Evolutionary conservation across 2,329 filamentous ascomycete species (phyloP).

Genomic region (Orbilia ellipsospora): DNA sequence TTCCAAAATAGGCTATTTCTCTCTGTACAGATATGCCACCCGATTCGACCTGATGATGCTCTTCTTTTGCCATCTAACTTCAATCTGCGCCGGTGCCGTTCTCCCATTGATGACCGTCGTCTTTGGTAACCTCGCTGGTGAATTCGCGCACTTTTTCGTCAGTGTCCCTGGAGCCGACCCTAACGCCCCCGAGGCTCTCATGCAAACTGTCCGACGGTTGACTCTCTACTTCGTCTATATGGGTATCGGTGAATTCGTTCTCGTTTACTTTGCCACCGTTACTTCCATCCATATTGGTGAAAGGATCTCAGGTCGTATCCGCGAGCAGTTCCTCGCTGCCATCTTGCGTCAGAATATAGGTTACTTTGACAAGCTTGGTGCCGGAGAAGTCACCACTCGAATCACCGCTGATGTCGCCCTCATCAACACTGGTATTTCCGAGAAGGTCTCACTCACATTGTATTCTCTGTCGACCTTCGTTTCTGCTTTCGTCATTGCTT

Average conservation of each 20-base stretch:
- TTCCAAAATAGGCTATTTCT: conserved; percentile 72
- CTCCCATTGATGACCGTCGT: conserved; percentile 83
- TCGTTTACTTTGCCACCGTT: conserved; percentile 81
- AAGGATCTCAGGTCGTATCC: conserved; percentile 80
- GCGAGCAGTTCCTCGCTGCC: conserved; percentile 83
- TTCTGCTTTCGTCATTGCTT: conserved; percentile 89
- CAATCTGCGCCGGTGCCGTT: conserved; percentile 78
- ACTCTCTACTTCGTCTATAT: conserved; percentile 84
- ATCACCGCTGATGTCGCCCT: conserved; percentile 95
- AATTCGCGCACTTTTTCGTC: conserved; percentile 71
- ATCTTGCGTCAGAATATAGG: conserved; percentile 90
- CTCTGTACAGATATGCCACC: conserved; percentile 77
- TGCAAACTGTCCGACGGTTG: conserved; percentile 62
- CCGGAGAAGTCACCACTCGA: conserved; percentile 91
- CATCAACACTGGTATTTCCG: conserved; percentile 91
- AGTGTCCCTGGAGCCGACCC: conserved; percentile 17
- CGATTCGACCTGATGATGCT: conserved; percentile 74
- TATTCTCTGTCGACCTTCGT: conserved; percentile 83
- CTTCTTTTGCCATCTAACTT: conserved; percentile 70
- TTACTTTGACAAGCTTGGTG: conserved; percentile 91
- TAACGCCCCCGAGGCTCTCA: conserved; percentile 26
- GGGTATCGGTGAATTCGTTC: conserved; percentile 80
- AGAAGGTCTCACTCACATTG: conserved; percentile 84
- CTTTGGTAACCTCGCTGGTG: conserved; percentile 79
- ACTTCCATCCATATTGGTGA: conserved; percentile 91